These are phyloP conservation scores for Musa beccarii DNA, from an alignment of 176 grass and related monocot species.

Conservation along the genomic window DNA sequence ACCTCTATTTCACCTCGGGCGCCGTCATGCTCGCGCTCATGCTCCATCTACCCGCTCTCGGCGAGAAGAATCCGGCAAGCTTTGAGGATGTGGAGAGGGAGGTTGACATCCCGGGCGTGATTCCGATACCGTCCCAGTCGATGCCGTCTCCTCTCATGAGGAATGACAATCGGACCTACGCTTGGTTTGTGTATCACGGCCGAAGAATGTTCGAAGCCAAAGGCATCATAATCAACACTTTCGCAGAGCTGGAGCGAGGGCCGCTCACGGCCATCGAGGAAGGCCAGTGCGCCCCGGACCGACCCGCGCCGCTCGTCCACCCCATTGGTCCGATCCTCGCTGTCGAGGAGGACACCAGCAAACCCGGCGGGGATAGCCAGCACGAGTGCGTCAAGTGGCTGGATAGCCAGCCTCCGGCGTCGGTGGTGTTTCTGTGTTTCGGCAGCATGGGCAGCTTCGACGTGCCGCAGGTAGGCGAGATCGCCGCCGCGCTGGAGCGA, in stretches of 20 bases:
- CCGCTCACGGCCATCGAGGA: slow-evolving; percentile 17
- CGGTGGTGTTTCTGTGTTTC: slow-evolving; percentile 54
- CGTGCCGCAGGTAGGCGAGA: slow-evolving; percentile 24
- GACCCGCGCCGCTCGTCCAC: slow-evolving; percentile 18
- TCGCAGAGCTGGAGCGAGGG: slow-evolving; percentile 23
- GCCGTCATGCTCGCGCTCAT: slow-evolving; percentile 31
- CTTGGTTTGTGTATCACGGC: slow-evolving; percentile 33
- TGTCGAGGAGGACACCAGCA: not conserved
- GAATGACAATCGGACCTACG: slow-evolving; percentile 28
- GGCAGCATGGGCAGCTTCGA: slow-evolving; percentile 44
- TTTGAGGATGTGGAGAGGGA: slow-evolving; percentile 20
- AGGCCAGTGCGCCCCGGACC: not conserved
- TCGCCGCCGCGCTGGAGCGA: slow-evolving; percentile 39
- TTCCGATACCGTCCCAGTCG: slow-evolving; percentile 23
- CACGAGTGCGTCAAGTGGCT: slow-evolving; percentile 51
- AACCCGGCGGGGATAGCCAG: not conserved
- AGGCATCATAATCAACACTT: slow-evolving; percentile 41
- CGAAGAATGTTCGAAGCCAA: slow-evolving; percentile 24
- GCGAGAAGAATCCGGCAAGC: slow-evolving; percentile 15
- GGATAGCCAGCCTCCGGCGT: slow-evolving; percentile 34
- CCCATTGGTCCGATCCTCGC: slow-evolving; percentile 27
- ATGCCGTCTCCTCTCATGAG: slow-evolving; percentile 28
- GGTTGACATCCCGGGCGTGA: slow-evolving; percentile 35
- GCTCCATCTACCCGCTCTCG: slow-evolving; percentile 29
- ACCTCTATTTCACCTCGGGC: slow-evolving; percentile 48